These are phyloP conservation scores for Byssothecium circinans DNA, from an alignment of 2,329 filamentous ascomycete genomes.

Conservation along the genomic window DNA sequence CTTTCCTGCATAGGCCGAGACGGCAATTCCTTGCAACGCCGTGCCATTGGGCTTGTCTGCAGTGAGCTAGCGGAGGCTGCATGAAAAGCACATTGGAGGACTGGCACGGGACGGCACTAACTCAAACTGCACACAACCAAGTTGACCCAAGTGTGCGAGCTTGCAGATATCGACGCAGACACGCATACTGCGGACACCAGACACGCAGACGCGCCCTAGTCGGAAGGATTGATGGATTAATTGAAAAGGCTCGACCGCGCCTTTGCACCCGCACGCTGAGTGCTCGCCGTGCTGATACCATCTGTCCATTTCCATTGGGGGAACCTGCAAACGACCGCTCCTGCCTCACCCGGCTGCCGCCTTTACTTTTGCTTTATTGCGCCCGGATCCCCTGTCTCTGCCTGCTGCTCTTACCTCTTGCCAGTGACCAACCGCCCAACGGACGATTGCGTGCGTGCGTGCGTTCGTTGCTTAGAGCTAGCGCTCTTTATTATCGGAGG, in stretches of 20 bases:
- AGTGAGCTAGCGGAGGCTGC: slow-evolving; percentile 26
- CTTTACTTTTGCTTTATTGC: slow-evolving; percentile 5
- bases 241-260: no score
- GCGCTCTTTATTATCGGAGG: slow-evolving; percentile 21
- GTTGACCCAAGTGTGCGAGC: no score
- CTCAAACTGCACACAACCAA: background rate
- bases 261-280: no score
- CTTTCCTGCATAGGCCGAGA: slow-evolving; percentile 23
- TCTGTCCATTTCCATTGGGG: background rate
- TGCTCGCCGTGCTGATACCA: no score
- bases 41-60: slow-evolving; percentile 27
- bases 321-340: background rate
- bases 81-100: slow-evolving; percentile 41
- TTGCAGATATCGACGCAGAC: no score
- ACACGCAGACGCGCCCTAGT: slow-evolving; percentile 8
- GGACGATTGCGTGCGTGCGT: slow-evolving; percentile 20
- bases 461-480: slow-evolving; percentile 24
- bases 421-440: slow-evolving; percentile 1
- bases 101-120: slow-evolving; percentile 43
- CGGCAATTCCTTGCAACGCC: slow-evolving; percentile 17
- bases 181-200: no score
- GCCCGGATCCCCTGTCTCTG: background rate
- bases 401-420: background rate
- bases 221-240: slow-evolving; percentile 4
- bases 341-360: slow-evolving; percentile 6